Evolutionary conservation across 2,329 filamentous ascomycete genomes (phyloP).

Genomic region (Ambrosiella xylebori): DNA sequence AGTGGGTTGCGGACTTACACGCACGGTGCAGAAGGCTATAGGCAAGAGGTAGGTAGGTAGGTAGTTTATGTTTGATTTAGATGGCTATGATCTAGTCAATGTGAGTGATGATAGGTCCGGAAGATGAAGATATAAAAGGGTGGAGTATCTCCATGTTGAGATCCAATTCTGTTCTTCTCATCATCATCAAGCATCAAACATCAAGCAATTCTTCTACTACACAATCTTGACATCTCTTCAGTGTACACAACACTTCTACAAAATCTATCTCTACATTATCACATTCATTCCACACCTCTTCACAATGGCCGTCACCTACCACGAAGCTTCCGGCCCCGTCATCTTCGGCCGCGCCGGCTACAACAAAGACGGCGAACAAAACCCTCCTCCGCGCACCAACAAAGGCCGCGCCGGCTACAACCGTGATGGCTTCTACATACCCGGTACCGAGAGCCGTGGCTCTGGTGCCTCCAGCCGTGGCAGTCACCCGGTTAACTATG

Average conservation of each 20-base stretch:
- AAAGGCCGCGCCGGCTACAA: conserved; percentile 27
- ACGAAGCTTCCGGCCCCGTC: conserved; percentile 13
- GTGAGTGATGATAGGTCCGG: no score
- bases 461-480: background rate
- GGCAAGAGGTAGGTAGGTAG: no score
- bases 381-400: conserved; percentile 14
- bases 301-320: conserved; percentile 16
- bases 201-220: background rate
- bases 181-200: background rate
- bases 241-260: background rate
- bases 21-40: no score
- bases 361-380: conserved; percentile 21
- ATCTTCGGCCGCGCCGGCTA: conserved; percentile 28
- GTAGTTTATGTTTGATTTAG: no score
- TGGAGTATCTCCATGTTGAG: background rate
- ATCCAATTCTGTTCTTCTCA: background rate
- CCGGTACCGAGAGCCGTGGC: background rate
- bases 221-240: background rate
- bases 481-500: conserved; percentile 20
- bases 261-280: background rate
- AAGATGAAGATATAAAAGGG: background rate
- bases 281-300: background rate
- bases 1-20: no score
- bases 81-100: no score
- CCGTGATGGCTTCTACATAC: conserved; percentile 21